A percentile compares a stretch with the other conserved stretches of the same genome.
These are phyloP conservation scores for Aspergillus hancockii DNA, from an alignment of 495 filamentous ascomycete species.

Conservation along the genomic window DNA sequence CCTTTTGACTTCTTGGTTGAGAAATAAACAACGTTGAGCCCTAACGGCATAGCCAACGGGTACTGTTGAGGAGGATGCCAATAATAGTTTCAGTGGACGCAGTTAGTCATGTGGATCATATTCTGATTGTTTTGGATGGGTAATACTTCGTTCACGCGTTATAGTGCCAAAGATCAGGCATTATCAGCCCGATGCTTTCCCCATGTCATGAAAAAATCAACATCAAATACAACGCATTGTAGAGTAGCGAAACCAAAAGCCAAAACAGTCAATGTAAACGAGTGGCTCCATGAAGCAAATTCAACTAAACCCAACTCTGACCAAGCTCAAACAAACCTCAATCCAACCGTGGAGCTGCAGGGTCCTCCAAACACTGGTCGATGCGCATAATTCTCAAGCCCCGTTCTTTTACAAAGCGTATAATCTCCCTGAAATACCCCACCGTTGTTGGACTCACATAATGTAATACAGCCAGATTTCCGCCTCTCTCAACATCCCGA, in stretches of 20 bases:
- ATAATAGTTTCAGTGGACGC: no score
- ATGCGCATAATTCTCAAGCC: slow-evolving; percentile 74
- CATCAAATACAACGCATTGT: neutral
- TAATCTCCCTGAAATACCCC: slow-evolving; percentile 66
- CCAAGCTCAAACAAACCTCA: neutral
- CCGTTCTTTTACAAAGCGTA: slow-evolving; percentile 63
- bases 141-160: no score
- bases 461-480: slow-evolving; percentile 76
- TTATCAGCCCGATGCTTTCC: no score
- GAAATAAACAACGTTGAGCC: neutral
- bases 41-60: neutral
- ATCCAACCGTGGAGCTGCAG: slow-evolving; percentile 42
- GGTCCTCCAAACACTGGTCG: slow-evolving; percentile 78
- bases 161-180: no score
- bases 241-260: neutral
- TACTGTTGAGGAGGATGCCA: no score
- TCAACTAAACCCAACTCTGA: neutral
- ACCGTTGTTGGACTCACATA: slow-evolving; percentile 72
- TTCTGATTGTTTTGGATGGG: no score
- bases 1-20: neutral
- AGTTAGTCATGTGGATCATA: no score
- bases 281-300: neutral
- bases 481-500: slow-evolving; percentile 63
- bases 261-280: neutral
- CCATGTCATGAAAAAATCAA: no score